Conservation (phyloP, 345 rosid genomes). For the Ceriops tagal region DNA sequence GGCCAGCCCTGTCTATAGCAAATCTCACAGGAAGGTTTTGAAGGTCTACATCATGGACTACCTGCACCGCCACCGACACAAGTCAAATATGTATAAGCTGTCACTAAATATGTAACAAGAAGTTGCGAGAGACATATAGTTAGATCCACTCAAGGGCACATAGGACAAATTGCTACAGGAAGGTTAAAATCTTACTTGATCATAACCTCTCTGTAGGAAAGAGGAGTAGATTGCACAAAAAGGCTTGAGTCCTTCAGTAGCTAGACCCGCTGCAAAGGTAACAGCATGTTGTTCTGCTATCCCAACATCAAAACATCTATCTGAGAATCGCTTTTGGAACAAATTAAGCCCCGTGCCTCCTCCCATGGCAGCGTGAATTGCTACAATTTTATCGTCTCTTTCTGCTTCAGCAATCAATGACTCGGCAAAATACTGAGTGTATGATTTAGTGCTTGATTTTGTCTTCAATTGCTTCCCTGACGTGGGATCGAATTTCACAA, state of each 20-base stretch:
- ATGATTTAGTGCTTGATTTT: slow-evolving; percentile 25
- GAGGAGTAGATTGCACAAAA: slow-evolving; percentile 58
- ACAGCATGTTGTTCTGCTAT: slow-evolving; percentile 58
- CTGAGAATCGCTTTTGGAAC: slow-evolving; percentile 39
- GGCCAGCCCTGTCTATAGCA: slow-evolving; percentile 47
- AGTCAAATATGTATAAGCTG: neutral
- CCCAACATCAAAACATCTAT: slow-evolving; percentile 48
- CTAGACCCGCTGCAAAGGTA: slow-evolving; percentile 55
- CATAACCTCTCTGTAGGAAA: slow-evolving; percentile 49
- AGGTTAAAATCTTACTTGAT: slow-evolving; percentile 30
- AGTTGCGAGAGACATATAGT: neutral
- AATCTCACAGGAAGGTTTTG: slow-evolving; percentile 56
- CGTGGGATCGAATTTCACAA: slow-evolving; percentile 43
- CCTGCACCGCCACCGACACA: slow-evolving; percentile 20
- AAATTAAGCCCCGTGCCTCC: slow-evolving; percentile 51
- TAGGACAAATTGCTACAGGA: neutral
- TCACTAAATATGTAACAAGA: neutral
- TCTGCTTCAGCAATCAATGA: slow-evolving; percentile 47
- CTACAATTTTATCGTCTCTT: slow-evolving; percentile 42
- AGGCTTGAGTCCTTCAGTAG: slow-evolving; percentile 48
- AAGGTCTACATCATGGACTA: slow-evolving; percentile 51
- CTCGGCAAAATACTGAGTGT: slow-evolving; percentile 40
- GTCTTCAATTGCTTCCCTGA: slow-evolving; percentile 44
- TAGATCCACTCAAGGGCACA: neutral
- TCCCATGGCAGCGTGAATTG: slow-evolving; percentile 60